phyloP scores from a whole-genome alignment of 148 eudicot species.

The Vaccinium myrtillus region DNA sequence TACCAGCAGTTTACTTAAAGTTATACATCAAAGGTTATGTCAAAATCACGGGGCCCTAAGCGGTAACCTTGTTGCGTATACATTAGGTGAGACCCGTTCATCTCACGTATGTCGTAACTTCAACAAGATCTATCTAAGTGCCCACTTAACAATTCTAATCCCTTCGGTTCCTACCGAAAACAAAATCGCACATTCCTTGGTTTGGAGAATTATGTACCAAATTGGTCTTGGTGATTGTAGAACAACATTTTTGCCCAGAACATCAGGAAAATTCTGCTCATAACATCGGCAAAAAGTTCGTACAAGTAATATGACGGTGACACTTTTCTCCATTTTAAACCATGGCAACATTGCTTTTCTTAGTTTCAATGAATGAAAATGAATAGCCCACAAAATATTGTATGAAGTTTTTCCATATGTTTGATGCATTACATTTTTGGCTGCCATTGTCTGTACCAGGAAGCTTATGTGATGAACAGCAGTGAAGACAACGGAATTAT shows the following conservation, averaged over 20 bases:
- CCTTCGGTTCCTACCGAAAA: background rate
- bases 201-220: background rate
- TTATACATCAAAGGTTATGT: too few species aligned
- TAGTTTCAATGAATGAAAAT: background rate
- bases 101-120: too few species aligned
- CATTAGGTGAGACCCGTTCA: background rate
- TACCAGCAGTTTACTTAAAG: background rate
- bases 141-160: background rate
- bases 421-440: background rate
- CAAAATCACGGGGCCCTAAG: background rate
- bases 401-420: background rate
- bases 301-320: background rate
- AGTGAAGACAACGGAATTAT: conserved; percentile 41
- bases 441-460: conserved; percentile 37
- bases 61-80: background rate
- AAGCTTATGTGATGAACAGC: conserved; percentile 62
- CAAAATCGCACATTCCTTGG: background rate
- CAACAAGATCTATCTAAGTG: too few species aligned
- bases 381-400: background rate
- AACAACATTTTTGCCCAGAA: background rate
- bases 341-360: background rate
- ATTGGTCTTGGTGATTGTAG: background rate
- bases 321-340: background rate
- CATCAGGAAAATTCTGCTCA: background rate
- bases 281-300: background rate